Conservation (phyloP, 108 stramenopile genomes). For the Fistulifera pelliculosa region DNA sequence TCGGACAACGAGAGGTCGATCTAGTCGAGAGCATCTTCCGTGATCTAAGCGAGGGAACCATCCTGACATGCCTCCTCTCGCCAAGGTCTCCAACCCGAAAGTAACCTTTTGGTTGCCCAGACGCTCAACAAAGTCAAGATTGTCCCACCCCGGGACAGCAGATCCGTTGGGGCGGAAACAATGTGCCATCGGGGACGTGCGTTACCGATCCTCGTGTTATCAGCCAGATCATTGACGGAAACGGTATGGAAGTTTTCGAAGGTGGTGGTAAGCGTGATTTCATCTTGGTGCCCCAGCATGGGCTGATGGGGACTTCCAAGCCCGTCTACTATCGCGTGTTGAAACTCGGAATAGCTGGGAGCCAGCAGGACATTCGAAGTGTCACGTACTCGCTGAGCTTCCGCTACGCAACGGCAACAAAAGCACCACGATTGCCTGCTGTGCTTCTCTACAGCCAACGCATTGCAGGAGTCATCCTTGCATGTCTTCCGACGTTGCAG, state of each 20-base stretch:
- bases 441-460: not conserved
- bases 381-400: conserved; percentile 6
- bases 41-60: no score
- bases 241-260: not conserved
- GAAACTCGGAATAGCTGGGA: not conserved
- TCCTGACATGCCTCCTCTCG: no score
- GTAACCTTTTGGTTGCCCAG: no score
- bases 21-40: no score
- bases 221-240: not conserved
- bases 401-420: conserved; percentile 8
- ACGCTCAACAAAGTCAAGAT: no score
- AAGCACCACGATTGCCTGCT: not conserved
- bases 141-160: no score
- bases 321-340: conserved; percentile 4
- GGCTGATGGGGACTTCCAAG: conserved; percentile 7
- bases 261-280: conserved; percentile 2
- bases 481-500: not conserved
- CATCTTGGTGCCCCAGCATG: not conserved
- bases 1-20: no score
- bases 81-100: no score
- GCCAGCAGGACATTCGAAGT: not conserved
- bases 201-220: conserved; percentile 5
- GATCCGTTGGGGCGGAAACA: not conserved
- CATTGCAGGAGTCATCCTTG: not conserved
- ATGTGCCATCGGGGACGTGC: conserved; percentile 3